A percentile compares a stretch with the other conserved stretches of the same genome.
Evolutionary conservation across 2,329 filamentous ascomycete species (phyloP).

Genomic region (Lasiodiplodia hormozganensis): DNA sequence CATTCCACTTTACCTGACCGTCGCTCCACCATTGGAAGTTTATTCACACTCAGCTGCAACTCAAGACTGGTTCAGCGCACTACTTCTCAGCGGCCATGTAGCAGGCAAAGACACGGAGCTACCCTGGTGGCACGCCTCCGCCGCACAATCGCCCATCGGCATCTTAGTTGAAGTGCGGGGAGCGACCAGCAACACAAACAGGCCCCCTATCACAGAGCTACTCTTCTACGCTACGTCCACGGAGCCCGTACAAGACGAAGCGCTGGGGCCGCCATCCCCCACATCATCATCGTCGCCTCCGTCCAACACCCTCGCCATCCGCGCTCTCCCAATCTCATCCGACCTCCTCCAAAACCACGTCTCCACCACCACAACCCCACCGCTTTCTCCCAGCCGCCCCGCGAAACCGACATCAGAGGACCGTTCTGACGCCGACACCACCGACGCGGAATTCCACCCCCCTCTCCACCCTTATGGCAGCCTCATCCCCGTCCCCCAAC

Average conservation of each 20-base stretch:
- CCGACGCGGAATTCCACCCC: constrained; percentile 41
- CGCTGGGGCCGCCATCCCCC: neutral
- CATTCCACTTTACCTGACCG: constrained; percentile 50
- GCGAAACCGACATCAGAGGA: neutral
- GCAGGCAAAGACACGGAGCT: constrained; percentile 29
- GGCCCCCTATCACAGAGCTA: constrained; percentile 49
- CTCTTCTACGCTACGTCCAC: constrained; percentile 52
- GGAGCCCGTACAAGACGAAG: neutral
- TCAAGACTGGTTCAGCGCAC: constrained; percentile 49
- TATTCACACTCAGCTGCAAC: constrained; percentile 44
- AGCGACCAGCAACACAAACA: neutral
- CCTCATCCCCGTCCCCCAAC: neutral
- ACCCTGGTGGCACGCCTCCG: constrained; percentile 51
- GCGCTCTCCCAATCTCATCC: constrained; percentile 53
- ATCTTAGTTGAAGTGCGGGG: constrained; percentile 44
- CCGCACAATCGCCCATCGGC: constrained; percentile 49
- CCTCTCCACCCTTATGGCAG: constrained; percentile 33
- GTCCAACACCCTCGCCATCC: neutral
- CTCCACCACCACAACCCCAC: constrained; percentile 32
- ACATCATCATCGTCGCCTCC: neutral
- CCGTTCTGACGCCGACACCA: neutral
- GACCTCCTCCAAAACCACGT: constrained; percentile 44
- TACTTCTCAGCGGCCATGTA: constrained; percentile 37
- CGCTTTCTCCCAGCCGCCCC: constrained; percentile 34
- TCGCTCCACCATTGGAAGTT: constrained; percentile 48